Evolutionary conservation across 208 protist genomes (phyloP).

Genomic region (Leishmania lainsoni): DNA sequence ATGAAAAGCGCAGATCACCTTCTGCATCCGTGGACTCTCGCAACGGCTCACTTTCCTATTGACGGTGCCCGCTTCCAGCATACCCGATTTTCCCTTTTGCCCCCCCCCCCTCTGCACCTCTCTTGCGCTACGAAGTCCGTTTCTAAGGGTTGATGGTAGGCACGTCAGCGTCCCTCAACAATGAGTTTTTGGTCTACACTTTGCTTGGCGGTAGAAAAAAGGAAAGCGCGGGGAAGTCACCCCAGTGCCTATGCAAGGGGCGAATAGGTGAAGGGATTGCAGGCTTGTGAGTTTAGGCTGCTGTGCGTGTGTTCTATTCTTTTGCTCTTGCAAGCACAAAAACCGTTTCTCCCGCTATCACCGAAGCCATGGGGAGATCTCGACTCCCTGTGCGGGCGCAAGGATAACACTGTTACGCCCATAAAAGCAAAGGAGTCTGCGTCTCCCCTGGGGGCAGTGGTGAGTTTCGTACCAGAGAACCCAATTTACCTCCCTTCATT

Average conservation of each 20-base stretch:
- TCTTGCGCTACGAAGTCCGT: background rate
- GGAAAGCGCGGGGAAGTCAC: background rate
- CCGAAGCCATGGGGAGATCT: background rate
- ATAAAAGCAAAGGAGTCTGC: background rate
- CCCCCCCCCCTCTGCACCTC: background rate
- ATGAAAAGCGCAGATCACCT: background rate
- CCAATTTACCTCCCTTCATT: background rate
- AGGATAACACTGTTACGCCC: background rate
- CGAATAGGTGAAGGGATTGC: background rate
- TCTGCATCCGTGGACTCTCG: background rate
- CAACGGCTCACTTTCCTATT: background rate
- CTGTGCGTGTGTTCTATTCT: background rate
- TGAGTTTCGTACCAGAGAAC: background rate
- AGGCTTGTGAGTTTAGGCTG: background rate
- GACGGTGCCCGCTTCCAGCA: background rate
- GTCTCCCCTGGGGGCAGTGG: background rate
- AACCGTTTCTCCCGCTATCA: background rate
- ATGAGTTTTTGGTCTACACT: background rate
- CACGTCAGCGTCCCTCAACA: background rate
- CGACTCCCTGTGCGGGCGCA: background rate
- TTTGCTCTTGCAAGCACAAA: background rate
- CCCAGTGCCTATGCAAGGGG: background rate
- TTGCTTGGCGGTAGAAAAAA: background rate
- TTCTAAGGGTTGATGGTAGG: background rate
- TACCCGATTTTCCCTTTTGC: background rate